Percentiles rank a stretch among this genome's conserved stretches.
Evolutionary conservation across 2,329 filamentous ascomycete species (phyloP).

Genomic region (Aspergillus ustus): DNA sequence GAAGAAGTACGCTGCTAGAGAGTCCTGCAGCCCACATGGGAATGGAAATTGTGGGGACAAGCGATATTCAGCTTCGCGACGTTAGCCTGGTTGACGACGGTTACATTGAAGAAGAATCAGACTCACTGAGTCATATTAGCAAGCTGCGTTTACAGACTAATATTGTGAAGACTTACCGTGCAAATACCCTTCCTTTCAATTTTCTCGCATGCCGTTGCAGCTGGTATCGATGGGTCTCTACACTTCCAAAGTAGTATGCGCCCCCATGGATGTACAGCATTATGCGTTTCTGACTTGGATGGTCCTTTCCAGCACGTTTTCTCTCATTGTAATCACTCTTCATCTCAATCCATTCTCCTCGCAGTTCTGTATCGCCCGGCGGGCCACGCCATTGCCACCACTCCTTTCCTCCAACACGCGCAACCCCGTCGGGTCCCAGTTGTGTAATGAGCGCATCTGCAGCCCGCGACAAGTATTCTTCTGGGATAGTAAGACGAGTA

Average conservation of each 20-base stretch:
- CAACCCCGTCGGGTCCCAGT: constrained; percentile 76
- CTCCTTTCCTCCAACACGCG: constrained; percentile 75
- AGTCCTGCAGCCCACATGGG: constrained; percentile 89
- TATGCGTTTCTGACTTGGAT: constrained; percentile 67
- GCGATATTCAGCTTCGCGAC: constrained; percentile 68
- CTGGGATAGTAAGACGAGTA: constrained; percentile 69
- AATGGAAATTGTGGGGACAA: constrained; percentile 94
- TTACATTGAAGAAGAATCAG: not conserved
- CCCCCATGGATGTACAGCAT: constrained; percentile 96
- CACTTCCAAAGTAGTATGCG: constrained; percentile 92
- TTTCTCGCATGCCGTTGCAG: constrained; percentile 95
- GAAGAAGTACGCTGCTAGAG: constrained; percentile 83
- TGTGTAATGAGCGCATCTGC: constrained; percentile 72
- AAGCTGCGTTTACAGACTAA: not conserved
- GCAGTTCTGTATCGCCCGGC: constrained; percentile 62
- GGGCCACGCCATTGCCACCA: constrained; percentile 88
- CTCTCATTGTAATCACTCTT: constrained; percentile 76
- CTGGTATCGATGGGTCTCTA: constrained; percentile 97
- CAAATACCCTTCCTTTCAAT: constrained; percentile 85
- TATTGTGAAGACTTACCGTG: constrained; percentile 53
- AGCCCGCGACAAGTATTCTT: constrained; percentile 66
- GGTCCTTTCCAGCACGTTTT: constrained; percentile 55
- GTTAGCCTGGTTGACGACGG: not conserved
- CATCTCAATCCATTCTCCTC: constrained; percentile 98
- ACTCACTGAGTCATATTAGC: constrained; percentile 33